Evolutionary conservation across 345 rosid genomes (phyloP), one percentile per base, ranked within the genome.

Genomic region (Linum usitatissimum): DNA sequence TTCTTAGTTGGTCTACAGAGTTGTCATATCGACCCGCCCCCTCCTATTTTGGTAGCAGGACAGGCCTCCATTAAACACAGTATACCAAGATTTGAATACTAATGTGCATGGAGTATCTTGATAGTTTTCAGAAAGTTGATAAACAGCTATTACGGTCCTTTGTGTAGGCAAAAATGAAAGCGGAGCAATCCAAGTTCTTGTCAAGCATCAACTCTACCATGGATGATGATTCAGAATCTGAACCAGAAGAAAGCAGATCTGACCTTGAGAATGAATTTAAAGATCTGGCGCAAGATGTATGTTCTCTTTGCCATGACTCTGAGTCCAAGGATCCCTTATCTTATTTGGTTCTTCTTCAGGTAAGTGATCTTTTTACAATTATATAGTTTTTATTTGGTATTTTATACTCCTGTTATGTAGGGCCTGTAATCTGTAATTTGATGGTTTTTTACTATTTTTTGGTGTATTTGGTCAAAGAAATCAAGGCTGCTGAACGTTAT

Each of bases 91-190:
- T 45, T 10, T 15, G 51, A 45, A 6, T 45, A 45, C 51, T 45
- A 45, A 45, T 45, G 13, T 10, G 15, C 14, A 45, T 2, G 17
- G 17, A 45, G 51, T 45, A 45, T 10, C 51, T 3, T 45, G 51
- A 45, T 45, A 45, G 15, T 10, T 45, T 15, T 10, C 51, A 45
- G 14, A 45, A 55, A 55, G 59, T 12, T 18, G 30, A 18, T 55
- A 55, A 34, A 18, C 42, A 54, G 57, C 48, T 74, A 48, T 53
- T 30, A 23, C 60, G 55, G 23, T 64, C 62, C 68, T 57, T 62
- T 20, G 36, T 83, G 83, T 84, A 93, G 99, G 99, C 76, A 70
- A 93, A 88, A 83, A 93, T 93, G 94, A 90, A 79, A 81, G 97
- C 87, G 34, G 99, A 93, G 75, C 99, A 93, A 66, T 79, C 88